A percentile compares a stretch with the other conserved stretches of the same genome.
phyloP scores from a whole-genome alignment of 305 asterid genomes.

The Salvia sclarea region DNA sequence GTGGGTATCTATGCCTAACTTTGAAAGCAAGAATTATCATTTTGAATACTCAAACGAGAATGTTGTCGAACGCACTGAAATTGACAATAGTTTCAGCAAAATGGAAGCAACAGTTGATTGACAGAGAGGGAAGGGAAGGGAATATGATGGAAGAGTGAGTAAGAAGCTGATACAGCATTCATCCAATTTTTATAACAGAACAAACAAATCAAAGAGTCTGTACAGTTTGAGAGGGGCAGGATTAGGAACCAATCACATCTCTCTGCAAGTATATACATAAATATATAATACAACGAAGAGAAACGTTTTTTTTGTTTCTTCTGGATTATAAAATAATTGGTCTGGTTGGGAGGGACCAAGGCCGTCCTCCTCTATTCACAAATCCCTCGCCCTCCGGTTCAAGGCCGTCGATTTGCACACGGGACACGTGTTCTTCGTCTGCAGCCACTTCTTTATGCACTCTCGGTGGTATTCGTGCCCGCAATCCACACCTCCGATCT shows the following conservation, averaged over 20 bases:
- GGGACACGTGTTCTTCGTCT: conserved; percentile 60
- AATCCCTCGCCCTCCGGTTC: conserved; percentile 31
- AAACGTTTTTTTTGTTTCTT: conserved; percentile 25
- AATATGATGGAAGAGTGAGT: not conserved
- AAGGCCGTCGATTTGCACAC: conserved; percentile 67
- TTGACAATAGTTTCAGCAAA: not conserved
- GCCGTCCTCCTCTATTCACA: conserved; percentile 33
- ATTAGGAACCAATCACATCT: conserved; percentile 31
- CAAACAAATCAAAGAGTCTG: conserved; percentile 37
- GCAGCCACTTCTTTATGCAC: conserved; percentile 71
- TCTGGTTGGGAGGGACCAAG: conserved; percentile 2
- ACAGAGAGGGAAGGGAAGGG: too few species aligned
- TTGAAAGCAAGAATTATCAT: not conserved
- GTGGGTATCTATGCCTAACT: not conserved
- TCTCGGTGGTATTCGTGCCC: conserved; percentile 72
- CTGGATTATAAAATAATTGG: conserved; percentile 34
- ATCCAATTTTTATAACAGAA: conserved; percentile 32
- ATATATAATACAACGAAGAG: conserved; percentile 40
- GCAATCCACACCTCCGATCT: conserved; percentile 57
- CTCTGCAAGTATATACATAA: conserved; percentile 50
- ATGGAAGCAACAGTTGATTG: not conserved
- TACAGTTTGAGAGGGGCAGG: conserved; percentile 37
- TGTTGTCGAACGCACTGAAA: not conserved
- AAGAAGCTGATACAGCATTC: conserved; percentile 18
- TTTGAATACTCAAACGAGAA: too few species aligned